phyloP scores from a whole-genome alignment of 306 rosid genomes.

The Gillenia trifoliata region DNA sequence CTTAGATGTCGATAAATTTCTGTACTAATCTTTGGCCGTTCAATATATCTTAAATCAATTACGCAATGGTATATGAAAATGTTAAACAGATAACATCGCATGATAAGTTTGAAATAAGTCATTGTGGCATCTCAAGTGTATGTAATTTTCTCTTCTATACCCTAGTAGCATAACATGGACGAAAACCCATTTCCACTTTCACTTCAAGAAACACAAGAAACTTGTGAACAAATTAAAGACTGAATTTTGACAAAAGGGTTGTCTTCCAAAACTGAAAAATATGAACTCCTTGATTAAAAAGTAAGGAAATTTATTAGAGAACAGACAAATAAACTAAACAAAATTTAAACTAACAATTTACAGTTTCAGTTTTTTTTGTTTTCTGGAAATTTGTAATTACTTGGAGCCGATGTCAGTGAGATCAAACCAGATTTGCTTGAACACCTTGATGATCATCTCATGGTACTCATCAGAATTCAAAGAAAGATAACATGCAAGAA shows the following conservation, averaged over 20 bases:
- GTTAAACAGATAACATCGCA: neutral
- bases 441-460: slow-evolving; percentile 80
- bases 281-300: neutral
- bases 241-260: neutral
- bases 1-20: neutral
- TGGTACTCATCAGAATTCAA: slow-evolving; percentile 91
- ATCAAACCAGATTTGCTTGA: slow-evolving; percentile 97
- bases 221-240: slow-evolving; percentile 3
- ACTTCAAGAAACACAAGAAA: slow-evolving; percentile 3
- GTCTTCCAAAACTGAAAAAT: neutral
- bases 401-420: slow-evolving; percentile 43
- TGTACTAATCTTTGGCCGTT: neutral
- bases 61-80: neutral
- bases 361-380: neutral
- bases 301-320: slow-evolving; percentile 8
- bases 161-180: neutral
- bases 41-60: no score
- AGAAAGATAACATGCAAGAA: slow-evolving; percentile 90
- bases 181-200: slow-evolving; percentile 9
- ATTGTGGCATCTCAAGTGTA: no score
- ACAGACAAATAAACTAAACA: neutral
- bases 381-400: neutral
- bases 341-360: slow-evolving; percentile 9
- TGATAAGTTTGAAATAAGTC: no score
- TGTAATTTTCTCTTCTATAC: neutral